Evolutionary conservation across 257 asterid genomes (phyloP).

Genomic region (Rhazya stricta): DNA sequence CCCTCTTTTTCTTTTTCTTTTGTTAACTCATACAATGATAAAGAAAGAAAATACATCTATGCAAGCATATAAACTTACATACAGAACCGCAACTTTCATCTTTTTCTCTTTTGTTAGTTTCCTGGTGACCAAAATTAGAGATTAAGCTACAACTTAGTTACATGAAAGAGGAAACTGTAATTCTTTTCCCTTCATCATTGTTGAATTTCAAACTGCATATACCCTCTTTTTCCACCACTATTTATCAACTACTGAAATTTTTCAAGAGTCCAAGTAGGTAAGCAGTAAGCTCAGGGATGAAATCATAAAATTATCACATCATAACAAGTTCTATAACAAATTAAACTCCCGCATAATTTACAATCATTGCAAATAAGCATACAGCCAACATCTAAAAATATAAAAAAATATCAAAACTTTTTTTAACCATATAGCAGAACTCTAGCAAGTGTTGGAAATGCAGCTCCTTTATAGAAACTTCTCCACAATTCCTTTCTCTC

Average conservation of each 20-base stretch:
- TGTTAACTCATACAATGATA: neutral
- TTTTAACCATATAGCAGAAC: constrained; percentile 59
- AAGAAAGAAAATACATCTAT: neutral
- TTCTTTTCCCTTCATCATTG: too few relatives aligned
- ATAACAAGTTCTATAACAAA: neutral
- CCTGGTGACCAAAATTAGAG: neutral
- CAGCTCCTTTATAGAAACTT: constrained; percentile 64
- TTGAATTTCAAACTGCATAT: too few relatives aligned
- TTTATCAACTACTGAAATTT: neutral
- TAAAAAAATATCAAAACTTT: neutral
- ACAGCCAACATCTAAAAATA: neutral
- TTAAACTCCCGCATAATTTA: neutral
- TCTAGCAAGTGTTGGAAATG: constrained; percentile 59
- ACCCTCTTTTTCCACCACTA: neutral
- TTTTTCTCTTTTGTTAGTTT: neutral
- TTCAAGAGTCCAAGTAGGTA: neutral
- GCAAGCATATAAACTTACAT: neutral
- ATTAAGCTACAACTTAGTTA: neutral
- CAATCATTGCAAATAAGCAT: neutral
- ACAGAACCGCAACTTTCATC: neutral
- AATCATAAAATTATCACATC: neutral
- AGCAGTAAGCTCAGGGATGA: neutral
- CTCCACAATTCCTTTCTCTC: constrained; percentile 59
- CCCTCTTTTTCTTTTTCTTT: neutral
- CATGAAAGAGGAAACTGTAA: neutral